Evolutionary conservation across 768 basidiomycete genomes (phyloP).

Genomic region (Leccinum longicurvipes): DNA sequence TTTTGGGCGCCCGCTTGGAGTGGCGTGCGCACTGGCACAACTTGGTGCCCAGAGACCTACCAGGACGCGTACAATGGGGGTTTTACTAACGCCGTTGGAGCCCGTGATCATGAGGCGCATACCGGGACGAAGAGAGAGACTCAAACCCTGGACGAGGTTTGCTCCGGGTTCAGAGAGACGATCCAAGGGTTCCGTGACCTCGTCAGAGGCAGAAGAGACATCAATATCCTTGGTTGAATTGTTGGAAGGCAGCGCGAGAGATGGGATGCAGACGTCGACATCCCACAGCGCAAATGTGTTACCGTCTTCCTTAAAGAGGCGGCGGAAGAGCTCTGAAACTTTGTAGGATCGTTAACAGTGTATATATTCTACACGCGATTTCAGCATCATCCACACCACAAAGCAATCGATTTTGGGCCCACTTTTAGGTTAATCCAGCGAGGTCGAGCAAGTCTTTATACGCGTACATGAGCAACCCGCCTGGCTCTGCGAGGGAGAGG

Average conservation of each 20-base stretch:
- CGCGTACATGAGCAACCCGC: constrained; percentile 93
- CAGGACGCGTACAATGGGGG: constrained; percentile 80
- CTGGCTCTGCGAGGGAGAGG: constrained; percentile 93
- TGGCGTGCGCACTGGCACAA: constrained; percentile 31
- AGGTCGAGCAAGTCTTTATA: constrained; percentile 94
- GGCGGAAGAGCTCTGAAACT: constrained; percentile 55
- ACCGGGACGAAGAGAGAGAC: constrained; percentile 57
- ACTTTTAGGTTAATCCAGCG: constrained; percentile 77
- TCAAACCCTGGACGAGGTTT: constrained; percentile 67
- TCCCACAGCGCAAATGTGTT: constrained; percentile 58
- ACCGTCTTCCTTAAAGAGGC: constrained; percentile 28
- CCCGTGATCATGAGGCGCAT: constrained; percentile 95
- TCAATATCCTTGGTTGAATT: constrained; percentile 1
- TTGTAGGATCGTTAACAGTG: constrained; percentile 81
- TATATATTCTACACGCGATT: constrained; percentile 59
- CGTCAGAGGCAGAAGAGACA: constrained; percentile 5
- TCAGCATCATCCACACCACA: too few species aligned
- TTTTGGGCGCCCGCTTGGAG: constrained; percentile 29
- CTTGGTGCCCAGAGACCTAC: constrained; percentile 83
- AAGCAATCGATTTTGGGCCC: too few species aligned
- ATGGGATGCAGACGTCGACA: constrained; percentile 73
- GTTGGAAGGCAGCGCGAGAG: constrained; percentile 2
- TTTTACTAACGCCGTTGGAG: constrained; percentile 90
- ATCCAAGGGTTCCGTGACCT: constrained; percentile 13
- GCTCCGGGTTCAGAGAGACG: constrained; percentile 23